Base-by-base conservation (phyloP, 1,284 basidiomycete genomes). In the Pholiota adiposa region DNA sequence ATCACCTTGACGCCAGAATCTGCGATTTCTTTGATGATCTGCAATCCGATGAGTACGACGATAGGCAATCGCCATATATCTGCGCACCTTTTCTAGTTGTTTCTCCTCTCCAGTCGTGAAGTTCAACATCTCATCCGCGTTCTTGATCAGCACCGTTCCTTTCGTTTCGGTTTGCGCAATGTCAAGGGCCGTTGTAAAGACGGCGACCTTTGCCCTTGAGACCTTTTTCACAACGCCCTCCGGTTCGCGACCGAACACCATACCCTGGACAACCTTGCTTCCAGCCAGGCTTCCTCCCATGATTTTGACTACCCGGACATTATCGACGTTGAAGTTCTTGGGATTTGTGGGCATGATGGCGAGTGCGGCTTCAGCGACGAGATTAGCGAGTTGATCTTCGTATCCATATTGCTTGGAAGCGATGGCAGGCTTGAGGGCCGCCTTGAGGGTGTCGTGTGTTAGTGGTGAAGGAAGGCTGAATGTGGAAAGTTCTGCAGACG, bases 131-230 rank as follows among this genome's bases (percentile, higher is more conserved):
- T 99, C 97, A 60, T 97, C 90, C 4, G 96, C 95, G 75, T 89
- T 98, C 76, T 97, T 95, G 69, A 99, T 85, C 50, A 99, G 83
- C 1, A 99, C 97, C 2, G 97, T 99, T 51, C 97, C 97, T 77
- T 99, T 99, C 21, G 97, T 99, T 79, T 99, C 97, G 21, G 97
- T 98, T 77, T 99, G 97, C 14, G 94, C 86, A 60, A 95, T 88
- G 74, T 98, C 97, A 61, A 98, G 83, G 1, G 92, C 93, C 64
- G 89, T 94, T 0, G 96, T 98, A 79, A 92, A 98, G 58, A 98
- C 93, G 5, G 93, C 96, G 50, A 97, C 95, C 77, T 97, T 97
- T 54, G 88, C 93, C 67, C 46, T 59, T 16, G 51, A 36, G 8
- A 87, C 89, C 68, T 93, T 92, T 79, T 96, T 96, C 67, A 97